Evolutionary conservation across 495 filamentous ascomycete genomes (phyloP).

Genomic region (Articulospora tetracladia): DNA sequence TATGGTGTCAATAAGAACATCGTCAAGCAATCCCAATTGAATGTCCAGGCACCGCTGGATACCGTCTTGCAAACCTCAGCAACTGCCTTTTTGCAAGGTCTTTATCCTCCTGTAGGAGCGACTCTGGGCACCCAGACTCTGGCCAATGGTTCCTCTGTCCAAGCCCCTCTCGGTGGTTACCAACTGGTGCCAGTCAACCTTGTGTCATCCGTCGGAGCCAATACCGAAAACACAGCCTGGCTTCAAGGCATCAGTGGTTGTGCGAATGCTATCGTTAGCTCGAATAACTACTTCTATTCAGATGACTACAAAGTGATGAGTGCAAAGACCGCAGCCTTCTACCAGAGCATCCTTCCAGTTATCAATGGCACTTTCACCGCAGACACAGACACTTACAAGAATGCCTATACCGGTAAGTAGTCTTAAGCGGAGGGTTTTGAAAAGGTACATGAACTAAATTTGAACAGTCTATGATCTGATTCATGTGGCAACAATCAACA

Average conservation of each 20-base stretch:
- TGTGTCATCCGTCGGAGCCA: constrained; percentile 43
- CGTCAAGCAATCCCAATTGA: constrained; percentile 58
- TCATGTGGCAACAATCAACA: constrained; percentile 71
- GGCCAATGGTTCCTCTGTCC: constrained; percentile 54
- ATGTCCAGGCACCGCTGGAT: constrained; percentile 37
- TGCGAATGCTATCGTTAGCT: constrained; percentile 61
- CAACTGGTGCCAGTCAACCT: constrained; percentile 73
- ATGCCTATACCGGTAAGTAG: constrained; percentile 19
- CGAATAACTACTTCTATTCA: constrained; percentile 51
- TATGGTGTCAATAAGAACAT: constrained; percentile 49
- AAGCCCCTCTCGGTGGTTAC: constrained; percentile 64
- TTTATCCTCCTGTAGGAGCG: constrained; percentile 70
- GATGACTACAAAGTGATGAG: constrained; percentile 14
- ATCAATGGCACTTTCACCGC: constrained; percentile 21
- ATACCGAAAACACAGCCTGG: constrained; percentile 25
- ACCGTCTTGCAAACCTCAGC: constrained; percentile 63
- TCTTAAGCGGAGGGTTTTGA: too few relatives aligned
- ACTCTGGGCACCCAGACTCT: constrained; percentile 42
- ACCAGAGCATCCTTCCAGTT: constrained; percentile 26
- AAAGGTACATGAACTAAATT: not conserved
- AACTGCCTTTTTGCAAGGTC: constrained; percentile 72
- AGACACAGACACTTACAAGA: constrained; percentile 19
- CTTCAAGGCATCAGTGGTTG: constrained; percentile 23
- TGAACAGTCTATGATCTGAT: constrained; percentile 68
- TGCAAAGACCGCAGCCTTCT: constrained; percentile 15